Base-by-base conservation (phyloP, 805 yeast species). In the Saturnispora galanensis region DNA sequence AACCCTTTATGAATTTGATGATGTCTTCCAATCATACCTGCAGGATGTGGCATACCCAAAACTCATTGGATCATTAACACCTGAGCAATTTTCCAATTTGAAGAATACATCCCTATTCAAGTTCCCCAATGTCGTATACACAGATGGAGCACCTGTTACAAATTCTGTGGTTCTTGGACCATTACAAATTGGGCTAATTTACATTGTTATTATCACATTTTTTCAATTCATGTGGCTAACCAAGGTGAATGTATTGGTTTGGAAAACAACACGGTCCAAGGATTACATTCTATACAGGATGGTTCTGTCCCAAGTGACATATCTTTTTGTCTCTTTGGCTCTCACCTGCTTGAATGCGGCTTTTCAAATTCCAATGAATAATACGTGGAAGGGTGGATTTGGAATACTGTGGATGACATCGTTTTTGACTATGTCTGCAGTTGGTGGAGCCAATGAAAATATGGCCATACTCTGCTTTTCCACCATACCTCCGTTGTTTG, bases 391-490 rank as follows among this genome's bases (percentile, higher is more conserved):
- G 28, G 74, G 78, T 7, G 94, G 94, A 0, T 84, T 84, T 60
- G 70, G 84, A 32, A 79, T 84, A 1, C 75, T 73, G 49, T 85
- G 93, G 93, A 70, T 81, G 75, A 52, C 77, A 30, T 69, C 78
- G 8, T 84, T 66, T 57, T 52, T 84, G 40, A 73, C 84, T 4
- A 79, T 84, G 85, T 64, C 77, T 50, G 85, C 88, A 1, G 81
- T 83, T 32, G 94, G 93, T 47, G 76, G 82, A 36, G 79, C 81
- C 31, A 81, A 79, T 56, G 93, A 84, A 60, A 76, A 80, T 49
- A 63, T 73, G 52, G 77, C 79, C 0, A 56, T 77, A 59, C 31
- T 82, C 6, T 57, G 73, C 7, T 63, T 80, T 39, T 62, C 77
- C 5, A 45, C 66, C n/a, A 69, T 69, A 41, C 90, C 93, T 1